Evolutionary conservation across 164 flowering plant species (phyloP), one percentile per base, ranked within the genome.

Genomic region (Magnolia kwangsiensis): DNA sequence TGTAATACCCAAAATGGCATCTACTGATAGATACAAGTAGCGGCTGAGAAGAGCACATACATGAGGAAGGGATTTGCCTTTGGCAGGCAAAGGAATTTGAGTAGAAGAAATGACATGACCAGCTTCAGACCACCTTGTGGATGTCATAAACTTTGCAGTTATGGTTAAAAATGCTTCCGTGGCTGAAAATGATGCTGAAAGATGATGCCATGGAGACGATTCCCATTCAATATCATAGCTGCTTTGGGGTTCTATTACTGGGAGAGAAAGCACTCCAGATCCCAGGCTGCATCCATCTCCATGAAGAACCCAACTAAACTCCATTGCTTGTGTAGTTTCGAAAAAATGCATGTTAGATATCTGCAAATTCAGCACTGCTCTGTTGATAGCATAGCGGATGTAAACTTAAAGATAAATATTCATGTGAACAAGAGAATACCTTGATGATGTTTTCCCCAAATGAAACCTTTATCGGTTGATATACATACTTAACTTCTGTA

Each of bases 401-500:
- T 37, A 16, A 31, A 79, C 2, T 20, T 59, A 6, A 68, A 64
- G 31, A 61, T 51, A 19, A 51, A 59, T n/a, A 68, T 72, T 14
- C 58, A 24, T 69, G 27, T 67, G 37, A 74, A 72, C 55, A 70
- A 45, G 61, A 61, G 20, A 68, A 63, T 83, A 96, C 99, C 99
- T 90, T 87, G 8, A 96, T 67, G 64, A 74, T 81, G 73, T 81
- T 77, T 21, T 87, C 88, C 58, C 27, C 69, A 23, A 89, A 75
- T 51, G 88, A 85, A 71, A 90, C 79, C 86, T 91, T 96, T 83
- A 96, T 87, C 73, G 99, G 94, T 71, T 94, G 99, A 83, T 96
- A 89, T 19, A 90, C 84, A 82, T 89, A 91, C 80, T 94, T 96
- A 16, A 94, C 97, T 77, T 96, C 99, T 96, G 96, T 77, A 86